Evolutionary conservation across 495 filamentous ascomycete species (phyloP), one percentile per base, ranked within the genome.

Genomic region (Cercophora newfieldiana): DNA sequence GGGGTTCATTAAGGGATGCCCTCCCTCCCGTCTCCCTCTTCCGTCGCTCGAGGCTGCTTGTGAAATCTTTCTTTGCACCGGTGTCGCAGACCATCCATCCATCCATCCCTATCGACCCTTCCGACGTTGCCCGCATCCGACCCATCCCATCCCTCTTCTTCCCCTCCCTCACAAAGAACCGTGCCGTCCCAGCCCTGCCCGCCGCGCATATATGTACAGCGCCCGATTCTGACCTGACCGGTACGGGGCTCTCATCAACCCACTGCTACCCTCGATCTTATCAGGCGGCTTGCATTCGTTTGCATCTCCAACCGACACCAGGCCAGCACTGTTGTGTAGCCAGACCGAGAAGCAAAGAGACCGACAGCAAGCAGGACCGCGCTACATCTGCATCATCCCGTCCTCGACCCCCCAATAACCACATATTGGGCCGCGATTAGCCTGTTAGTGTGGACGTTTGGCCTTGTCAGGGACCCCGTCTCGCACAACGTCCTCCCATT

Each of bases 351-450:
- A 44, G 21, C n/a, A 48, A 18, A 31, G 19, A 25, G 2, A 47
- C 12, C 37, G 2, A 44, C 50, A 47, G 29, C 51, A 26, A 56
- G 31, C 53, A 58, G 54, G 62, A 18, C 21, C 53, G 48, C 26
- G 19, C 26, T 54, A 54, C 63, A 31, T 57, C 66, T 68, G 56
- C 61, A 44, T 21, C 63, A 56, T 66, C 50, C 60, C 49, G 56
- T 30, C 19, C 31, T 21, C 14, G 58, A 55, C 37, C 55, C 66
- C 37, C 31, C 66, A 68, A 63, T 64, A 67, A 66, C 69, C 61
- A 67, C 60, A 69, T 68, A 73, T 70, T 73, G 71, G 62, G 64
- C 49, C 67, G 62, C 65, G 54, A 63, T 71, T 68, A 64, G 68
- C 50, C 69, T 71, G 61, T 60, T 31, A 19, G 60, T 25, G n/a